phyloP scores from a whole-genome alignment of 2,329 filamentous ascomycete genomes.

The Epichloe aotearoae region DNA sequence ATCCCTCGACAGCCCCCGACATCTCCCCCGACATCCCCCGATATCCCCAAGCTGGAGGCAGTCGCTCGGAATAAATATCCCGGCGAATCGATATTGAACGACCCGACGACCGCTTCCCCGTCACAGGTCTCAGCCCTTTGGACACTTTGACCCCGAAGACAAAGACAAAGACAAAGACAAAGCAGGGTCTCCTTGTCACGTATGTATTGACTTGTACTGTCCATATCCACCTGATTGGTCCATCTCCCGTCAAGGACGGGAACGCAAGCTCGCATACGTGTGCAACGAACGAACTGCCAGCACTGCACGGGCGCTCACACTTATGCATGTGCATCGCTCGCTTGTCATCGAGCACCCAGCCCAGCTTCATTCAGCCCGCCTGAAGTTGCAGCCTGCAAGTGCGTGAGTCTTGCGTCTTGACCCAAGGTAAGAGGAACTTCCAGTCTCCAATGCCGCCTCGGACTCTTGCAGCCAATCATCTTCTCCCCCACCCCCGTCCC shows the following conservation, averaged over 20 bases:
- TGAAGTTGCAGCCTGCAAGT: too few relatives aligned
- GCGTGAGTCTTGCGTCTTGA: not conserved
- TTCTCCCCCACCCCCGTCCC: not conserved
- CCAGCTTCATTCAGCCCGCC: too few relatives aligned
- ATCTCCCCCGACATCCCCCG: too few relatives aligned
- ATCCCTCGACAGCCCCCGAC: too few relatives aligned
- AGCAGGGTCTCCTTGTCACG: not conserved
- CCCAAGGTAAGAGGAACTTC: not conserved
- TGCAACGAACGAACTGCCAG: not conserved
- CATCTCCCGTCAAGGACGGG: not conserved
- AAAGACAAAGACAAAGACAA: not conserved
- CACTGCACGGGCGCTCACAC: not conserved
- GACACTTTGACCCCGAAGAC: not conserved
- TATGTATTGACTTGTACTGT: not conserved
- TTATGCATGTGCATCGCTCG: not conserved
- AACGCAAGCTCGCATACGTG: not conserved
- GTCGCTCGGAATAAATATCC: too few relatives aligned
- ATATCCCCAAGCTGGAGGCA: too few relatives aligned
- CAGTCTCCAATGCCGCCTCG: not conserved
- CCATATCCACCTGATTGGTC: not conserved
- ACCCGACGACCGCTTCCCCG: too few relatives aligned
- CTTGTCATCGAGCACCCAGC: not conserved
- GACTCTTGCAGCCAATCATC: not conserved
- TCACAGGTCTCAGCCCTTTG: too few relatives aligned
- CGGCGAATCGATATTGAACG: too few relatives aligned